Base-by-base conservation (phyloP, 441 rosid species). In the Monsonia emarginata region DNA sequence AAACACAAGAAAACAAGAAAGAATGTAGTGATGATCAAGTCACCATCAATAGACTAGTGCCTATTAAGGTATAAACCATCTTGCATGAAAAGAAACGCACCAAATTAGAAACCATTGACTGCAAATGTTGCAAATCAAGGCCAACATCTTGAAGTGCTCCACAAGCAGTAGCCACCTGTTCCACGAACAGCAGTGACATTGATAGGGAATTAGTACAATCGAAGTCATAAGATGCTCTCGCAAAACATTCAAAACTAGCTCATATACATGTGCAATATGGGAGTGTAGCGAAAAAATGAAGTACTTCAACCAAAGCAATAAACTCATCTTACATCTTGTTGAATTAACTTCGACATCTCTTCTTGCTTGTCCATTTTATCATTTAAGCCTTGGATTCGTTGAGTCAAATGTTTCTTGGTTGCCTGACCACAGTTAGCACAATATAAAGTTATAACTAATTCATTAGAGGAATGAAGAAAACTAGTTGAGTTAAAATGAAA, bases 361-460 rank as follows among this genome's bases (percentile, higher is more conserved):
- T 83, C 86, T 68, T 91, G 96, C 71, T 69, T 76, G 46, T 89
- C 97, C 86, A 89, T 79, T 83, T 89, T 94, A 78, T 88, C 89
- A 61, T 81, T 93, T 82, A 90, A 81, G 73, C 75, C 82, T 69
- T 82, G 86, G 65, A 94, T 88, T 62, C 92, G 77, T 65, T 94
- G 91, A 5, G 91, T 81, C 76, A 94, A 78, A 82, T 94, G 97
- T 77, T 71, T 83, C 83, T 89, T 94, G 59, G 94, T 93, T 54
- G 82, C 84, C 99, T 94, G 79, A 69, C 44, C 64, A 80, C 78
- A 31, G 31, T 25, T 28, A 72, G 64, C 30, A 24, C 38, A 31
- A 46, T 66, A 10, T 66, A 66, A 65, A 38, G 28, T 36, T 28
- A 32, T 48, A 34, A 18, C 9, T 4, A 57, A 52, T 25, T 27